Base-by-base conservation (phyloP, 2,329 filamentous ascomycete genomes). In the Aspergillus alliaceus region DNA sequence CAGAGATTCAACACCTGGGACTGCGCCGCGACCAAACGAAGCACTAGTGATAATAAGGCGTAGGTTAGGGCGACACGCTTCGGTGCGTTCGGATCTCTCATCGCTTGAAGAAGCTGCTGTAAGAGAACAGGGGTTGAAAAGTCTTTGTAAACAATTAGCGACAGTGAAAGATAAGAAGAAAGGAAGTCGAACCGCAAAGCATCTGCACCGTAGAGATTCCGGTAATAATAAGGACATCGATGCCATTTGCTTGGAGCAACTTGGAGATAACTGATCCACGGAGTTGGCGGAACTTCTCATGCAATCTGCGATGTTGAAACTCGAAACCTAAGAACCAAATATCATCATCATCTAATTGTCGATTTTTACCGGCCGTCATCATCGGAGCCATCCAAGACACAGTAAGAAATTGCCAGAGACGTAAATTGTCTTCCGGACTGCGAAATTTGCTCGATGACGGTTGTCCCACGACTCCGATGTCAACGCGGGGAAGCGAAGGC, bases 381-480 rank as follows among this genome's bases (percentile, higher is more conserved):
- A 96, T 75, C 0, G 91, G 88, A 0, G 80, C 79, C 76, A 96
- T 88, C 92, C 92, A 96, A 0, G 85, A 90, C 27, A 96, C 88
- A 6, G 85, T 88, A 84, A 93, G 89, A 75, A 91, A 96, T 64
- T 93, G 89, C 83, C 90, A 92, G 1, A 93, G 78, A 0, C 83
- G 89, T 24, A 96, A 72, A 61, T 89, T 86, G 64, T 96, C 92
- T 71, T 96, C 92, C 0, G 92, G 88, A 48, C 83, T 87, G 29
- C 91, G 87, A n/a, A 90, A 76, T 2, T 80, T 72, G 2, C 76
- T 79, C 0, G 82, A 86, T 1, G 90, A 85, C 4, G 74, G 61
- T 18, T 79, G 76, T 53, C 82, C 85, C 1, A 84, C 79, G 15
- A 76, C 73, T 51, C 86, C 86, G 56, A 93, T 90, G 1, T 81